phyloP scores from a whole-genome alignment of 768 basidiomycete species.

The Boletus coccyginus region DNA sequence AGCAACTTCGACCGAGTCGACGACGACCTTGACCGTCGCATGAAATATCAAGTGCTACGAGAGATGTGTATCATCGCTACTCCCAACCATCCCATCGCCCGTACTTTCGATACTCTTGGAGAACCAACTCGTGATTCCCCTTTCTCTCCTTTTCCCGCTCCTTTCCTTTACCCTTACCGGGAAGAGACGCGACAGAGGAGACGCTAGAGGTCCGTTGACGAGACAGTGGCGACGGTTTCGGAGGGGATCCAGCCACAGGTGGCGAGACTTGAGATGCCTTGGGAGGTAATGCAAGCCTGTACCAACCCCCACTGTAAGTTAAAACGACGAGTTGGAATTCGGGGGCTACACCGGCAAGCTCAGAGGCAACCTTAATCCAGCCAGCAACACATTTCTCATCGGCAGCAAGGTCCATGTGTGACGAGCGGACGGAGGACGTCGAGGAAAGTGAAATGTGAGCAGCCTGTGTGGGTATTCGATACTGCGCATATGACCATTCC shows the following conservation, averaged over 20 bases:
- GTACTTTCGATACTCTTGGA: conserved; percentile 78
- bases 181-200: conserved; percentile 47
- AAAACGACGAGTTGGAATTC: conserved; percentile 82
- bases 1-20: neutral
- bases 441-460: conserved; percentile 78
- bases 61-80: conserved; percentile 20
- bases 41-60: neutral
- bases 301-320: conserved; percentile 92
- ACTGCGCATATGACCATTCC: conserved; percentile 96
- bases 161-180: conserved; percentile 55
- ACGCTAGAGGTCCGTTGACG: conserved; percentile 54
- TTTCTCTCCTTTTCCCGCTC: conserved; percentile 53
- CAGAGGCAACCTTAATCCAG: conserved; percentile 63
- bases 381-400: conserved; percentile 86
- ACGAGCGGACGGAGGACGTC: conserved; percentile 52
- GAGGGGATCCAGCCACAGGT: conserved; percentile 40
- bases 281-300: conserved; percentile 66
- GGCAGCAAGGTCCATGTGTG: conserved; percentile 61
- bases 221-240: conserved; percentile 36
- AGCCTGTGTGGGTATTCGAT: conserved; percentile 81
- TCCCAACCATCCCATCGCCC: conserved; percentile 92
- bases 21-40: neutral
- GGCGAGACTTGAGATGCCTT: conserved; percentile 20
- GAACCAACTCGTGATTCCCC: conserved; percentile 60
- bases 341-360: conserved; percentile 28